Percentiles rank a stretch among this genome's conserved stretches.
Evolutionary conservation across 257 asterid species (phyloP).

Genomic region (Paulownia fortunei): DNA sequence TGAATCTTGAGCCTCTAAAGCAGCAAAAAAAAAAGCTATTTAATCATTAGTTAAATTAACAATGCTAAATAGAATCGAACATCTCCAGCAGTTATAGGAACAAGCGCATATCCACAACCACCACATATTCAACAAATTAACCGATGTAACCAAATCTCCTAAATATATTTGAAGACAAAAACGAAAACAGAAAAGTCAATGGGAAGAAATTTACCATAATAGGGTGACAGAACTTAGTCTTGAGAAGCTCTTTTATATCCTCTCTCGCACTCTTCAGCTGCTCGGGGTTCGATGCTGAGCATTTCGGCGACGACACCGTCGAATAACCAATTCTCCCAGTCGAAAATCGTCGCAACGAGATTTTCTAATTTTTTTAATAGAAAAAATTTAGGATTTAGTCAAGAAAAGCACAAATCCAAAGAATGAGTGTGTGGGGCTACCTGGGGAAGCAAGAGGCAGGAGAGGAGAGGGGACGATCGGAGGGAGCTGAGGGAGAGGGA

Average conservation of each 20-base stretch:
- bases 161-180: background rate
- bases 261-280: constrained; percentile 91
- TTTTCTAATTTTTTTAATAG: constrained; percentile 44
- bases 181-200: background rate
- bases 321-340: constrained; percentile 58
- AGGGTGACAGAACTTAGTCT: constrained; percentile 75
- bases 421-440: constrained; percentile 28
- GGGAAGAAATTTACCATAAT: constrained; percentile 59
- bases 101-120: background rate
- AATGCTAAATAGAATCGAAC: background rate
- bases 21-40: background rate
- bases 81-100: background rate
- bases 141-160: background rate
- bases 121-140: background rate
- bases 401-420: background rate
- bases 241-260: constrained; percentile 79
- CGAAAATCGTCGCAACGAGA: constrained; percentile 40
- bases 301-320: constrained; percentile 66
- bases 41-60: background rate
- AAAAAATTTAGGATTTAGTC: background rate
- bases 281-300: constrained; percentile 73
- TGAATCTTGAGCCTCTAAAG: background rate
- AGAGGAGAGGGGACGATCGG: constrained; percentile 61
- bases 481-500: constrained; percentile 50
- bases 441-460: constrained; percentile 60